phyloP scores from a whole-genome alignment of 768 basidiomycete genomes.

The Myochromella boudieri region DNA sequence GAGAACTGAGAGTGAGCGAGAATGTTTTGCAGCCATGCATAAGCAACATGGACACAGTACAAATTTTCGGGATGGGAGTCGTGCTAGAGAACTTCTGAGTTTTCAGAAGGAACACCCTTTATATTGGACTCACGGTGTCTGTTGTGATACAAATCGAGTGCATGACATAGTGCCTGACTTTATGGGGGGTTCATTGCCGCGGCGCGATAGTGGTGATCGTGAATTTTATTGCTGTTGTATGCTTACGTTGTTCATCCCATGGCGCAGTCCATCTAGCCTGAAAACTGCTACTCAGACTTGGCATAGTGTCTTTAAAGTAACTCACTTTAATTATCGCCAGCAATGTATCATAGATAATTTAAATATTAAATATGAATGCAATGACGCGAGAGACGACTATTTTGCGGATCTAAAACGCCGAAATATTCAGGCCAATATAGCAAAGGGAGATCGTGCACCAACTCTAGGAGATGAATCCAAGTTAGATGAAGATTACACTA shows the following conservation, averaged over 20 bases:
- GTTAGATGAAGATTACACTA: too few relatives aligned
- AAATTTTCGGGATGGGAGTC: too few relatives aligned
- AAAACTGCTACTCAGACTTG: slow-evolving; percentile 9
- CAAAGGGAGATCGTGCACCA: too few relatives aligned
- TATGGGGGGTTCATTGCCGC: slow-evolving; percentile 26
- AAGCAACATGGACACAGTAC: too few relatives aligned
- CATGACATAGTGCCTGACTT: slow-evolving; percentile 25
- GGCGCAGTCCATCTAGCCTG: slow-evolving; percentile 26
- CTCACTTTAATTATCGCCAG: not conserved
- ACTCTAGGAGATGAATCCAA: too few relatives aligned
- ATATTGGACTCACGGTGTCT: not conserved
- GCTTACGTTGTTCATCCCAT: slow-evolving; percentile 33
- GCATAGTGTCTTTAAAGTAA: not conserved
- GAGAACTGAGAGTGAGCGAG: too few relatives aligned
- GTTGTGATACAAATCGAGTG: not conserved
- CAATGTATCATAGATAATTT: slow-evolving; percentile 21
- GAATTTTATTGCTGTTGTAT: slow-evolving; percentile 33
- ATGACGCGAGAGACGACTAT: slow-evolving; percentile 30
- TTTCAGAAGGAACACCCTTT: not conserved
- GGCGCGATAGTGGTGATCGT: slow-evolving; percentile 28
- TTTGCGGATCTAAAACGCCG: slow-evolving; percentile 14
- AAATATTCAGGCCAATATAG: too few relatives aligned
- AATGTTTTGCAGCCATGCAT: too few relatives aligned
- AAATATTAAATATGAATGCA: slow-evolving; percentile 29
- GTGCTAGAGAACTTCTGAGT: too few relatives aligned